Evolutionary conservation across 2,329 filamentous ascomycete species (phyloP).

Genomic region (Claviceps sorghi): DNA sequence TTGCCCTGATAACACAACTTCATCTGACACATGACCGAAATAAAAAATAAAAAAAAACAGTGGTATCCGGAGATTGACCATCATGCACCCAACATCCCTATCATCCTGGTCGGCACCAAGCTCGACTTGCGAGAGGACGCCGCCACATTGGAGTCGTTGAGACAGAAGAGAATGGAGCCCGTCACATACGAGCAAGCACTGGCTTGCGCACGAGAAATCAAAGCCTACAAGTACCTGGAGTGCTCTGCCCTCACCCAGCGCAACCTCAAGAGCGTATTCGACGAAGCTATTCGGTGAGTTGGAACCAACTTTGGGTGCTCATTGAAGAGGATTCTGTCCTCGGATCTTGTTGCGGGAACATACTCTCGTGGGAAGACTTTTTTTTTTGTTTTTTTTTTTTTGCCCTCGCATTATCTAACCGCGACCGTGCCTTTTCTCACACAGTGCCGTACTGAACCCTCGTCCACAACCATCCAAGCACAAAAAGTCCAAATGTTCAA

Average conservation of each 20-base stretch:
- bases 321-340: neutral
- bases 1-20: neutral
- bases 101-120: conserved; percentile 95
- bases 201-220: conserved; percentile 81
- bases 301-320: neutral
- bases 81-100: conserved; percentile 86
- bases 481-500: conserved; percentile 54
- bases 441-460: conserved; percentile 58
- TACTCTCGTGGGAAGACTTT: neutral
- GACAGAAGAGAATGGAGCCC: conserved; percentile 91
- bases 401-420: neutral
- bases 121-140: conserved; percentile 86
- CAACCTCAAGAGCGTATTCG: conserved; percentile 96
- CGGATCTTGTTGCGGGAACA: neutral
- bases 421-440: neutral
- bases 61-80: conserved; percentile 98
- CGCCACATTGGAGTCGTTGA: conserved; percentile 64
- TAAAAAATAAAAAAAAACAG: conserved; percentile 27
- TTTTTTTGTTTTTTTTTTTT: no score
- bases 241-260: conserved; percentile 94
- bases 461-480: conserved; percentile 40
- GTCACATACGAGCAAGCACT: conserved; percentile 68
- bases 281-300: conserved; percentile 88
- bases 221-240: conserved; percentile 92
- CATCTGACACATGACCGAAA: neutral